These are phyloP conservation scores for Cercospora janseana DNA, from an alignment of 2,329 filamentous ascomycete genomes.

Conservation along the genomic window DNA sequence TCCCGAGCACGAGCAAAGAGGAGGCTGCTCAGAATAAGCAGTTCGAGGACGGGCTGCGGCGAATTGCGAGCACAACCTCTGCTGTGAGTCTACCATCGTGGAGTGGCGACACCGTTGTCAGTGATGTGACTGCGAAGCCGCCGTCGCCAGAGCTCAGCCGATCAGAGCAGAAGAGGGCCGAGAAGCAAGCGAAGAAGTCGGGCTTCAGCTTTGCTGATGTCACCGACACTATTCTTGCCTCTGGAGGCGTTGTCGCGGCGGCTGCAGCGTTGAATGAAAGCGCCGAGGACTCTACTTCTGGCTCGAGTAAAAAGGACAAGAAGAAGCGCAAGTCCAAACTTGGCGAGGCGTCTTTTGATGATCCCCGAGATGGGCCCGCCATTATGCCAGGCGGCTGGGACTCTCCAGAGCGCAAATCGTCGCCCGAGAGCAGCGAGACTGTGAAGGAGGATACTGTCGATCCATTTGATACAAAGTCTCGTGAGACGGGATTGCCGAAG, in stretches of 20 bases:
- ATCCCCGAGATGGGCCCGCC: slow-evolving; percentile 29
- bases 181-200: slow-evolving; percentile 22
- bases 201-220: slow-evolving; percentile 31
- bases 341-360: slow-evolving; percentile 36
- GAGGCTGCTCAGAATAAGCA: slow-evolving; percentile 45
- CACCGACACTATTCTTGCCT: slow-evolving; percentile 31
- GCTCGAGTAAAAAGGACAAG: slow-evolving; percentile 34
- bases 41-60: slow-evolving; percentile 31
- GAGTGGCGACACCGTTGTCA: slow-evolving; percentile 9
- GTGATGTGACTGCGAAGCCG: slow-evolving; percentile 8
- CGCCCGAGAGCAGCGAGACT: slow-evolving; percentile 27
- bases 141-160: slow-evolving; percentile 24
- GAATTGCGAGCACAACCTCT: slow-evolving; percentile 10
- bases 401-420: slow-evolving; percentile 19
- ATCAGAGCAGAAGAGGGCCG: slow-evolving; percentile 30
- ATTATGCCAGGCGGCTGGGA: slow-evolving; percentile 35
- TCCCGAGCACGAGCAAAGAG: slow-evolving; percentile 36
- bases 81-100: slow-evolving; percentile 12
- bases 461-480: slow-evolving; percentile 25
- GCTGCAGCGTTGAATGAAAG: slow-evolving; percentile 22
- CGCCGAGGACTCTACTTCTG: slow-evolving; percentile 24
- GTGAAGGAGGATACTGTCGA: slow-evolving; percentile 14
- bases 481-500: slow-evolving; percentile 17
- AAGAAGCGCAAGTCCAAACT: slow-evolving; percentile 37
- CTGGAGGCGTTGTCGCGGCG: slow-evolving; percentile 31